Evolutionary conservation across 352 stramenopile species (phyloP), one percentile per base, ranked within the genome.

Genomic region (Halophytophthora batemanensis): DNA sequence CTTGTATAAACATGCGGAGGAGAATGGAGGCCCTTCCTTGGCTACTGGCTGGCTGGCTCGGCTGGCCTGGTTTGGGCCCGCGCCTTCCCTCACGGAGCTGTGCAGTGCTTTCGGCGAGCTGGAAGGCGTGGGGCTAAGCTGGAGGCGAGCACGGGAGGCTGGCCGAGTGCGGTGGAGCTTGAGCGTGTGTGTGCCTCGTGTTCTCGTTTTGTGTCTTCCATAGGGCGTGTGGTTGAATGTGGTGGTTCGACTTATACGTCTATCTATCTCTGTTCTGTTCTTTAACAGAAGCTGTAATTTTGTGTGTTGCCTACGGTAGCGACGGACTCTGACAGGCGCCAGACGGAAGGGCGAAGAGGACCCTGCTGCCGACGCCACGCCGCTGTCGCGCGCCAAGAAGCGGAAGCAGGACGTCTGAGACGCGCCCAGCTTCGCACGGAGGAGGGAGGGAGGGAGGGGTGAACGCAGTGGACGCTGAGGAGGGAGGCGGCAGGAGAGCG

Each of bases 251-350:
- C 79, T 90, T 88, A 90, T 92, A 66, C 66, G 64, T 82, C 51
- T 88, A 86, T 92, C 67, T 65, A 74, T 79, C 57, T 86, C 51
- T 87, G 69, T 86, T 90, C 68, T 92, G 69, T 85, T 85, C 71
- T 90, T 38, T 92, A 92, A 92, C 82, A 92, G 82, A 90, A 90
- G 81, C 76, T 92, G 78, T 92, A 92, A 92, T 89, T 88, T 79
- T 92, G 81, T 89, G 65, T 89, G 77, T 92, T 71, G 62, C 75
- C 68, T 73, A 66, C 64, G 64, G 64, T 86, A 92, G 82, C 82
- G 78, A 86, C 82, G 82, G 69, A 83, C 72, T 69, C 46, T 78
- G 56, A 74, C 75, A 59, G 72, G 77, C 59, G 56, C 70, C 38
- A 67, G 78, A 78, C 66, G 79, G 55, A 92, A 92, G 79, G 75